Percentiles rank a stretch among this genome's conserved stretches.
These are phyloP conservation scores for Pythium myriotylum DNA, from an alignment of 352 stramenopile species.

Conservation along the genomic window DNA sequence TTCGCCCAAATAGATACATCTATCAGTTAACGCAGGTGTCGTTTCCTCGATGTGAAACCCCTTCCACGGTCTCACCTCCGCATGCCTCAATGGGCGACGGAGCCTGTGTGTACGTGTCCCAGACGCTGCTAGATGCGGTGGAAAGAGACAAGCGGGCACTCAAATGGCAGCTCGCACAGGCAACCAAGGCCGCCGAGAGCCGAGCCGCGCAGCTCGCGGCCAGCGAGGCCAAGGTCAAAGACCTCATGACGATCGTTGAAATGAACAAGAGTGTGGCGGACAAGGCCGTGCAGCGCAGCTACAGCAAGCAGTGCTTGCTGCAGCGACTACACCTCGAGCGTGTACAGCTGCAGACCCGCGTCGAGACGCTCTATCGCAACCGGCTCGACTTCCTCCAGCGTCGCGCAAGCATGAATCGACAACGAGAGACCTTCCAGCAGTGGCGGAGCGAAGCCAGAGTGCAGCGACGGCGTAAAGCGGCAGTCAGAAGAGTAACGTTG, in stretches of 20 bases:
- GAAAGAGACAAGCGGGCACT: conserved; percentile 55
- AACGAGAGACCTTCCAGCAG: conserved; percentile 29
- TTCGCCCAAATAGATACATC: no score
- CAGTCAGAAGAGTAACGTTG: background rate
- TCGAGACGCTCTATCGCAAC: conserved; percentile 29
- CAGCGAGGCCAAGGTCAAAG: conserved; percentile 54
- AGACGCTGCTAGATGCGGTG: conserved; percentile 48
- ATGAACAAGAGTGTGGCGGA: conserved; percentile 62
- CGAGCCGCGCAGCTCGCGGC: conserved; percentile 35
- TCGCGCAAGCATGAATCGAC: conserved; percentile 16
- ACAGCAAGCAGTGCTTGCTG: conserved; percentile 36
- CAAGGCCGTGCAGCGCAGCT: conserved; percentile 42
- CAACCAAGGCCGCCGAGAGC: conserved; percentile 40
- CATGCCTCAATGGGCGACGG: background rate
- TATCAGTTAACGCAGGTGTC: no score
- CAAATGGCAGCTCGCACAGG: conserved; percentile 53
- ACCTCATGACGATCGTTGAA: conserved; percentile 68
- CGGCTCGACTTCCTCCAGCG: conserved; percentile 25
- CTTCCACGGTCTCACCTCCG: no score
- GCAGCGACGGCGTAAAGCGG: background rate
- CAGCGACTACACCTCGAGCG: conserved; percentile 32
- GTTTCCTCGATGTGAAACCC: no score
- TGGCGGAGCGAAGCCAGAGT: background rate
- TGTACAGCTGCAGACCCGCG: conserved; percentile 27
- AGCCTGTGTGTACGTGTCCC: conserved; percentile 49